Base-by-base conservation (phyloP, 257 asterid genomes). In the Fraxinus cuspidata region DNA sequence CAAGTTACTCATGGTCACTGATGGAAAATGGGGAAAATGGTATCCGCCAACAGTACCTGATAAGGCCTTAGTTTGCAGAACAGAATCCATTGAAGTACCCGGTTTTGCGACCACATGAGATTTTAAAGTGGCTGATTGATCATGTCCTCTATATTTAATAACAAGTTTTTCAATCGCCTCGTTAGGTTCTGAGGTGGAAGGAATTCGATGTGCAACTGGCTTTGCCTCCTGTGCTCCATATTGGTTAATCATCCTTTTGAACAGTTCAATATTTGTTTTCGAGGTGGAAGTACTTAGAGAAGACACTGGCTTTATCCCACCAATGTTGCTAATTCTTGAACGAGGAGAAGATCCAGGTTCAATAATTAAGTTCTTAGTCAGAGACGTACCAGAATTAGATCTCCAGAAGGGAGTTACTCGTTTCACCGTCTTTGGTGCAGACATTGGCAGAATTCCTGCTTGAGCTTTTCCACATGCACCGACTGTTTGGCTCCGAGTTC, bases 151-250 rank as follows among this genome's bases (percentile, higher is more conserved):
- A 74, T 74, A 78, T 32, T 68, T 71, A 19, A 66, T 64, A 2
- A 77, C n/a, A 32, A 60, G 1, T 74, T 77, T 73, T 53, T 77
- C 77, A 1, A 74, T 27, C 70, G 12, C 79, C 68, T 71, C 77
- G 13, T 78, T 34, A 63, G 79, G 76, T 44, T 74, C 49, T 66
- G 77, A 42, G n/a, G 81, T 34, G 74, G 76, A 51, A 38, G 77
- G 68, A 18, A 64, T 44, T 29, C 60, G 60, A 71, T 82, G 73
- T 74, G 82, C 25, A 56, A 37, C 44, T 0, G 58, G 72, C 74
- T 49, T 79, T 32, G 25, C 70, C 67, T 38, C 75, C 31, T 75
- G 75, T 63, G 80, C 15, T 64, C 86, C 85, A 66, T 80, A 80
- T 34, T 81, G 78, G 58, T 78, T 73, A 51, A 79, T 76, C 80